Base-by-base conservation (phyloP, 1,284 basidiomycete species). In the Leccinum griseonigrum region DNA sequence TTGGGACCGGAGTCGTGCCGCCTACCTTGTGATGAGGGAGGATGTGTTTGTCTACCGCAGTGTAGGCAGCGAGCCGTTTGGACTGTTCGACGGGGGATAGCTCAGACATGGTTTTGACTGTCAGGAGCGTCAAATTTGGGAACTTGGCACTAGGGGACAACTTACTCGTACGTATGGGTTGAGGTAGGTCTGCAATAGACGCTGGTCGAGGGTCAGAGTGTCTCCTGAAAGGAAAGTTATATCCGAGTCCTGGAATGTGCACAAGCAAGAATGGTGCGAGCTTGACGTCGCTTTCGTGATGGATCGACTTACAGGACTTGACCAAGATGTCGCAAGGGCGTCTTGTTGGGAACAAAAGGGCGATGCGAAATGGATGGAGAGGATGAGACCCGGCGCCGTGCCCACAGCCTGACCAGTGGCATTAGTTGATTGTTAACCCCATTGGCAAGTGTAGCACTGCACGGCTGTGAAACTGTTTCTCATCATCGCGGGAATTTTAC, bases 31-130 rank as follows among this genome's bases (percentile, higher is more conserved):
- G 90, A 67, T 94, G 83, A 14, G 89, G 85, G 59, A 84, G 83
- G 48, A 99, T 83, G 77, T 98, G 91, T 60, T 88, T 83, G 75
- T 99, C 96, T 1, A 99, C 97, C 1, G 97, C 97, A 3, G 94
- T 92, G 78, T 88, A 97, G 2, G 96, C 97, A 14, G 97, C 97
- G 10, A 97, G 83, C 57, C 87, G 85, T 79, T 99, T 99, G 26
- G 95, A 89, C 54, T 81, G 81, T 70, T 95, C 93, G 43, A 95
- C 80, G 6, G 74, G 70, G 32, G 76, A 75, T 6, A 78, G 72
- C 43, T 74, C 59, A 22, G 66, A 65, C 38, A 68, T 54, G 31
- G 52, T 63, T 50, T 36, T 28, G 14, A 38, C 16, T 36, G 34
- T 64, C 69, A 16, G 14, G 22, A 40, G 50, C 4, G 34, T 67